phyloP scores from a whole-genome alignment of 345 rosid genomes.

The Eucalyptus polybractea region DNA sequence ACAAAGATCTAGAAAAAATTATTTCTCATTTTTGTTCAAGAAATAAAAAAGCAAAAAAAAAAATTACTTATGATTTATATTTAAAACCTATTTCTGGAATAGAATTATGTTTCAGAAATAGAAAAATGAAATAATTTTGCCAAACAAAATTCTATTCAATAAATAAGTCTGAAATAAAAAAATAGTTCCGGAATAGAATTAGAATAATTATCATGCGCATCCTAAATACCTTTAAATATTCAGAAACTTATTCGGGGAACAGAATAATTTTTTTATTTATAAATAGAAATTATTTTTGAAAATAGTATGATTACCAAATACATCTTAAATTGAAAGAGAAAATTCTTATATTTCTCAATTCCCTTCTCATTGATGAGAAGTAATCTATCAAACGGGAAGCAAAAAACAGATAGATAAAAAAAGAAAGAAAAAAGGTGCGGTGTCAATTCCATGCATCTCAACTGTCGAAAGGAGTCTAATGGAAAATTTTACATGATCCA shows the following conservation, averaged over 20 bases:
- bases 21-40: no score
- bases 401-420: no score
- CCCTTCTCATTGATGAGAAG: background rate
- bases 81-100: accelerated
- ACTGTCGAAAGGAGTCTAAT: background rate
- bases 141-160: accelerated
- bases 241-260: accelerated
- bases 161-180: accelerated
- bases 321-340: no score
- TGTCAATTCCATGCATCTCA: background rate
- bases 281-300: accelerated
- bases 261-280: no score
- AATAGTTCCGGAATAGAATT: accelerated
- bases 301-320: no score
- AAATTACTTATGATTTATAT: accelerated
- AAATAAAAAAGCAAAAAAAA: no score
- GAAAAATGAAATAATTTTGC: no score
- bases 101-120: accelerated
- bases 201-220: accelerated
- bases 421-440: background rate
- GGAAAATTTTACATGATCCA: background rate
- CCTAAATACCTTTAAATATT: no score
- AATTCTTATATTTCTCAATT: background rate
- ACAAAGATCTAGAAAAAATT: no score
- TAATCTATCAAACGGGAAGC: no score